phyloP scores from a whole-genome alignment of 139 green algal species.

The Gonium pectorale region DNA sequence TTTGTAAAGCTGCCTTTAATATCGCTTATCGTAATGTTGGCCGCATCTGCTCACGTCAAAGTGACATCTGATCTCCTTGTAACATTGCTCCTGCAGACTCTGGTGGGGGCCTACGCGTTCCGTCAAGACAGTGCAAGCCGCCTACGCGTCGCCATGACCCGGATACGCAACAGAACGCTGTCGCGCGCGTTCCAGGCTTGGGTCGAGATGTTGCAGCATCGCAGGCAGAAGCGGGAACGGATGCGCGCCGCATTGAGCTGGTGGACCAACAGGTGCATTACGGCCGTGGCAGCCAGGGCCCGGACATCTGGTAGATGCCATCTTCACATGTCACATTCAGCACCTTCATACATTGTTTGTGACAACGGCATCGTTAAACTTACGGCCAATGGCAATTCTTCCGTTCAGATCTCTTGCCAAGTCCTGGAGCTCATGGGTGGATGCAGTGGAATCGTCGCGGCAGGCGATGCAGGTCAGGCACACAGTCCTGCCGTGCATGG shows the following conservation, averaged over 20 bases:
- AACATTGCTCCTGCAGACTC: neutral
- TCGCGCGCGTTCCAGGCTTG: slow-evolving; percentile 28
- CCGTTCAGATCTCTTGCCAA: too few relatives aligned
- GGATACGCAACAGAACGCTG: slow-evolving; percentile 22
- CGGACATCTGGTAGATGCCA: too few relatives aligned
- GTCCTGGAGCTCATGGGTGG: slow-evolving; percentile 19
- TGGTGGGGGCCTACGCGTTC: neutral
- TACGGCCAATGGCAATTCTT: too few relatives aligned
- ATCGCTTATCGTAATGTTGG: too few relatives aligned
- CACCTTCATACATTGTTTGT: too few relatives aligned
- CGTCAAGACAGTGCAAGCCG: neutral
- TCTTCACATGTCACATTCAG: too few relatives aligned
- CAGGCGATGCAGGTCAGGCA: slow-evolving; percentile 8
- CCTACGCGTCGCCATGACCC: neutral
- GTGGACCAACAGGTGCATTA: slow-evolving; percentile 21
- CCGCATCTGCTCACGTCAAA: too few relatives aligned
- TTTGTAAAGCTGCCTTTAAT: too few relatives aligned
- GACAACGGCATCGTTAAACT: too few relatives aligned
- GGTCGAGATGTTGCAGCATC: neutral
- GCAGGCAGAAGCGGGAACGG: neutral
- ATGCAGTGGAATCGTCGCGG: neutral
- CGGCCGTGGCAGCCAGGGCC: too few relatives aligned
- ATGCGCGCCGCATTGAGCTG: neutral
- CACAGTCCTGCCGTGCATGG: too few relatives aligned
- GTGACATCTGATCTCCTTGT: too few relatives aligned